Conservation (phyloP, 805 yeast genomes). For the Nakazawaea anatomiae region DNA sequence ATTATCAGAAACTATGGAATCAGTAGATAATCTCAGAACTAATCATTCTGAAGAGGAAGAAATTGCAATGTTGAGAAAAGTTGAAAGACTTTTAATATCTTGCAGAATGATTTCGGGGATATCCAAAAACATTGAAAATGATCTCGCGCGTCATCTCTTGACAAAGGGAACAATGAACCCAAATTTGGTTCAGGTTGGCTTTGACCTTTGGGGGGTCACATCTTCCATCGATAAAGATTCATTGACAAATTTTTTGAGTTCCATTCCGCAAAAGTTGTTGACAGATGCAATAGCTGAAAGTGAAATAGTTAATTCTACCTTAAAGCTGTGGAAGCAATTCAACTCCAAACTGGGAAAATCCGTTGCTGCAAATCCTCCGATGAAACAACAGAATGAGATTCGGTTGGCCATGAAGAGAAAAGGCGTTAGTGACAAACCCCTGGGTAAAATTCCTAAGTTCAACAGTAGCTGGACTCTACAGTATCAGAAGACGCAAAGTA, state of each 20-base stretch:
- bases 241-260: background rate
- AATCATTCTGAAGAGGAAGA: background rate
- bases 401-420: too few relatives aligned
- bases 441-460: too few relatives aligned
- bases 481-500: too few relatives aligned
- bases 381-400: background rate
- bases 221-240: background rate
- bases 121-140: background rate
- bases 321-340: background rate
- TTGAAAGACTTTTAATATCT: background rate
- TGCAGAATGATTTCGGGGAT: conserved; percentile 14
- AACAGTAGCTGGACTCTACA: too few relatives aligned
- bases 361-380: background rate
- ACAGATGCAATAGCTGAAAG: background rate
- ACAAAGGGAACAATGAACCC: background rate
- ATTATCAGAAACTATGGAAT: background rate
- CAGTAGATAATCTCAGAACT: background rate
- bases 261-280: background rate
- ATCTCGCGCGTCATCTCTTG: background rate
- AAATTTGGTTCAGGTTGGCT: background rate
- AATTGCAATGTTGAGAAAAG: background rate
- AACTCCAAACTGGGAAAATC: background rate
- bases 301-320: background rate
- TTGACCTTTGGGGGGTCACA: background rate
- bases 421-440: too few relatives aligned